A percentile compares a stretch with the other conserved stretches of the same genome.
phyloP scores from a whole-genome alignment of 148 eudicot genomes.

The Vaccinium myrtillus region DNA sequence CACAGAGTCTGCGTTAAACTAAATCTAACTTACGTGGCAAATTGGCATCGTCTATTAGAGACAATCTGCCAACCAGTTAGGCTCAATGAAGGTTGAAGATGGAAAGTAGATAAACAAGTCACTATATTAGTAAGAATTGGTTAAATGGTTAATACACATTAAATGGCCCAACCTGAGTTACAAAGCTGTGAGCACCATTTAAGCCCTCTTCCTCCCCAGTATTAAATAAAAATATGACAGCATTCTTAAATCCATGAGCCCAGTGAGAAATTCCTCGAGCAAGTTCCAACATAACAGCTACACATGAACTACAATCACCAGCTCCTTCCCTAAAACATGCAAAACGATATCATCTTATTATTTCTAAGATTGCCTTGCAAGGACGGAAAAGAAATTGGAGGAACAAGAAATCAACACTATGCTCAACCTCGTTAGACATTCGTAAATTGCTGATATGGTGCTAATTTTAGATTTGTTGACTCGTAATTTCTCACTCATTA shows the following conservation, averaged over 20 bases:
- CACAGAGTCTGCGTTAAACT: neutral
- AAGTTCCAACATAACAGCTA: conserved; percentile 95
- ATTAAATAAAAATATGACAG: conserved; percentile 85
- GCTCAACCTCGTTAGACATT: neutral
- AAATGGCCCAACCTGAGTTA: conserved; percentile 67
- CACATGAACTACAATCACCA: conserved; percentile 97
- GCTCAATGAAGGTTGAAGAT: neutral
- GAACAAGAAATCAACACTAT: neutral
- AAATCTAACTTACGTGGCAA: neutral
- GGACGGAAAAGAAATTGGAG: neutral
- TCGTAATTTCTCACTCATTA: too few species aligned
- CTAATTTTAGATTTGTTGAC: neutral
- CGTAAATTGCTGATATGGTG: neutral
- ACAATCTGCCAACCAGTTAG: neutral
- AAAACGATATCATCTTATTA: neutral
- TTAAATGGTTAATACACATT: neutral
- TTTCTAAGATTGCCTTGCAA: neutral
- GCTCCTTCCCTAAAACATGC: conserved; percentile 79
- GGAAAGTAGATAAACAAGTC: neutral
- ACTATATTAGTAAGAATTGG: neutral
- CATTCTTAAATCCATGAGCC: conserved; percentile 91
- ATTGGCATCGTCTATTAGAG: neutral
- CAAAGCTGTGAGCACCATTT: conserved; percentile 96
- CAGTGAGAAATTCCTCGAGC: conserved; percentile 91
- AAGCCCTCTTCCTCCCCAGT: conserved; percentile 98